Evolutionary conservation across 495 filamentous ascomycete species (phyloP).

Genomic region (Chaetomium cochliodes): DNA sequence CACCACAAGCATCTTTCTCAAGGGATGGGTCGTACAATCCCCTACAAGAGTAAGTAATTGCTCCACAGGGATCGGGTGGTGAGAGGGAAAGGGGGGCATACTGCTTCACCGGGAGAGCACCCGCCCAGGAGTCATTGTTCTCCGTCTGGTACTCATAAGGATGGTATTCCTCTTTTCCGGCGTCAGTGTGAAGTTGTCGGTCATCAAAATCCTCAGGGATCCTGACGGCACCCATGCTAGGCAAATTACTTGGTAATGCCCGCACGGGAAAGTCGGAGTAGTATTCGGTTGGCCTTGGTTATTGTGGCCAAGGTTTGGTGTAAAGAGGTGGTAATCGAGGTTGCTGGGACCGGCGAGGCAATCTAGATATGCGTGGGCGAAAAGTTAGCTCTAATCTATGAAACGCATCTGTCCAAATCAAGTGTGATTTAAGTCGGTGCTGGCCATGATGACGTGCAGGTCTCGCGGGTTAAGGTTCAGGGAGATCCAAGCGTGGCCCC

Average conservation of each 20-base stretch:
- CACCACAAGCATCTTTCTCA: slow-evolving; percentile 99
- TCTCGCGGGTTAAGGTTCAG: slow-evolving; percentile 1
- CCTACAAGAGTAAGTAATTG: slow-evolving; percentile 33
- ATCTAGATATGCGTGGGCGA: not conserved
- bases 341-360: not conserved
- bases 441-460: slow-evolving; percentile 8
- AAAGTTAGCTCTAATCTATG: not conserved
- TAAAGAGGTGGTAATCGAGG: not conserved
- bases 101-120: slow-evolving; percentile 93
- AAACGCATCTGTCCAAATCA: not conserved
- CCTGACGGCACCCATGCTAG: slow-evolving; percentile 56
- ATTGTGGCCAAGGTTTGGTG: slow-evolving; percentile 10
- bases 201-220: slow-evolving; percentile 55
- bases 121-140: slow-evolving; percentile 92
- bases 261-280: slow-evolving; percentile 11
- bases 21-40: slow-evolving; percentile 94
- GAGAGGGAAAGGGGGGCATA: slow-evolving; percentile 33
- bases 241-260: slow-evolving; percentile 38
- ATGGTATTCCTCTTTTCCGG: slow-evolving; percentile 53
- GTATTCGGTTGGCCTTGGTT: slow-evolving; percentile 9
- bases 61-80: not conserved
- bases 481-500: not conserved
- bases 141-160: slow-evolving; percentile 82
- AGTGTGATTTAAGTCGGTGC: not conserved
- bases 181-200: slow-evolving; percentile 52